Conservation (phyloP, 169 alveolate genomes). For the Miamiensis avidus region DNA sequence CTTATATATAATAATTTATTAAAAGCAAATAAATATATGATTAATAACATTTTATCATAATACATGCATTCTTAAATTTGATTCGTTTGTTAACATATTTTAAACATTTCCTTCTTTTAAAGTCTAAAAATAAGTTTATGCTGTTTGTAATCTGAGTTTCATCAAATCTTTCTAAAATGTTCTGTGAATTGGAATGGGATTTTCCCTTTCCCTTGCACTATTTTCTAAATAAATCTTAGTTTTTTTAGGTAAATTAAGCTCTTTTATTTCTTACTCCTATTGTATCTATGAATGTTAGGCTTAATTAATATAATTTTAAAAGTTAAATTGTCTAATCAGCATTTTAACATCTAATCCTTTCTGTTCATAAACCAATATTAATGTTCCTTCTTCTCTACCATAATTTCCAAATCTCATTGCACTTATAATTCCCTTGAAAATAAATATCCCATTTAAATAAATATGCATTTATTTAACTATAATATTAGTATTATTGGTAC, state of each 20-base stretch:
- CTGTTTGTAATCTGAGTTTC: slow-evolving; percentile 68
- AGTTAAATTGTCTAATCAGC: slow-evolving; percentile 54
- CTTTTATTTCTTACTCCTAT: slow-evolving; percentile 68
- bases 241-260: slow-evolving; percentile 75
- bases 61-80: neutral
- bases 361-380: slow-evolving; percentile 52
- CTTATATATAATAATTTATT: too few relatives aligned
- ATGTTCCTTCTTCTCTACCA: slow-evolving; percentile 86
- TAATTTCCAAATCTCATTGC: slow-evolving; percentile 72
- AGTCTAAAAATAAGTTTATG: slow-evolving; percentile 55
- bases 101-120: slow-evolving; percentile 47
- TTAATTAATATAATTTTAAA: slow-evolving; percentile 27
- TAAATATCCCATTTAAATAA: neutral
- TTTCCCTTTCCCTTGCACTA: slow-evolving; percentile 72
- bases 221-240: slow-evolving; percentile 71
- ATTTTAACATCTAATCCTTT: slow-evolving; percentile 67
- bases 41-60: too few relatives aligned
- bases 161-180: slow-evolving; percentile 70
- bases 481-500: slow-evolving; percentile 28
- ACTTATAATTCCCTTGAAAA: slow-evolving; percentile 37
- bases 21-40: slow-evolving; percentile 38
- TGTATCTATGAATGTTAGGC: slow-evolving; percentile 1
- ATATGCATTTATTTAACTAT: neutral
- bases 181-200: slow-evolving; percentile 68
- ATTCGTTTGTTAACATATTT: slow-evolving; percentile 49